These are phyloP conservation scores for Aspergillus sp. DNA, from an alignment of 2,329 filamentous ascomycete species.

Conservation along the genomic window DNA sequence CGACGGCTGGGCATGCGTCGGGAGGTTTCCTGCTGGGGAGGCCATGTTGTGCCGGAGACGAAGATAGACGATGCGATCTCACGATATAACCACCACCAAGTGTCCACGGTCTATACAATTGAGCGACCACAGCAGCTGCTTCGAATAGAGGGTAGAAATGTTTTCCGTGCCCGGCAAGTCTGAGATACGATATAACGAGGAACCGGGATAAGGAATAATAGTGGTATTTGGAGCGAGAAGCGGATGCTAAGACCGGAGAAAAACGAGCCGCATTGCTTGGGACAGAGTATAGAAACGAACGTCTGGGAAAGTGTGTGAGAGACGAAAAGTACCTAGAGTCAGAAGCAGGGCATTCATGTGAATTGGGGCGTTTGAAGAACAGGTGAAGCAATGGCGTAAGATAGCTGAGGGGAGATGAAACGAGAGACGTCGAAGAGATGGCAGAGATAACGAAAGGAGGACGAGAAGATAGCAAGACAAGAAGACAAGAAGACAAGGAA, in stretches of 20 bases:
- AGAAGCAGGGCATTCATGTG: neutral
- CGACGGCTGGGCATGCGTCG: conserved; percentile 69
- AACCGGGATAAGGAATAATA: too few relatives aligned
- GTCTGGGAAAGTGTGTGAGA: neutral
- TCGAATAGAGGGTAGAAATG: too few relatives aligned
- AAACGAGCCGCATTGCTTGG: neutral
- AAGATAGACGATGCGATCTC: conserved; percentile 6
- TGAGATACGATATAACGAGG: too few relatives aligned
- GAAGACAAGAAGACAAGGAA: neutral
- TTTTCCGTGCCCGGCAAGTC: too few relatives aligned
- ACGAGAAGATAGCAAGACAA: neutral
- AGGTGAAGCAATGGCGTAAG: too few relatives aligned
- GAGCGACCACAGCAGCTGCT: neutral
- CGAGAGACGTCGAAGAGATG: neutral
- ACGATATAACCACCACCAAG: neutral
- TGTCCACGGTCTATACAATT: too few relatives aligned
- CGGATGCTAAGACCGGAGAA: neutral
- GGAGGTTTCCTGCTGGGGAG: conserved; percentile 32
- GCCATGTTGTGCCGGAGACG: conserved; percentile 27
- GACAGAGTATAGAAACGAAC: too few relatives aligned
- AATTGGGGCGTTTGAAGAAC: too few relatives aligned
- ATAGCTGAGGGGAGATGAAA: neutral
- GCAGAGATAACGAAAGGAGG: too few relatives aligned
- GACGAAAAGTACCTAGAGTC: neutral
- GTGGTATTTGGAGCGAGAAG: neutral